Evolutionary conservation across 2,329 filamentous ascomycete genomes (phyloP).

Genomic region (Phialocephala subalpina): DNA sequence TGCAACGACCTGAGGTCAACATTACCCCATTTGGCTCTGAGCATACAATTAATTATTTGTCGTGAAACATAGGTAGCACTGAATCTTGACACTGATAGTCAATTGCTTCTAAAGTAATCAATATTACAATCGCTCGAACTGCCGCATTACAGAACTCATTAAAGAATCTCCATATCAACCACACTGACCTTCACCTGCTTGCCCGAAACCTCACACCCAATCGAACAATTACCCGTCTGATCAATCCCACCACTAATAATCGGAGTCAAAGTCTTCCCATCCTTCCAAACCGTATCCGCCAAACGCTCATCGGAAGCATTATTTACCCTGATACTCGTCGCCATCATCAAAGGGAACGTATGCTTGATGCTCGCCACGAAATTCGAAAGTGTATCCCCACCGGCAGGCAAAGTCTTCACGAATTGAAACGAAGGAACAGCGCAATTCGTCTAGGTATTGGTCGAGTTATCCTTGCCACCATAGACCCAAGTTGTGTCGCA

Average conservation of each 20-base stretch:
- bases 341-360: constrained; percentile 21
- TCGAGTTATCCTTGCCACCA: constrained; percentile 1
- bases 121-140: background rate
- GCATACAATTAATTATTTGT: no score
- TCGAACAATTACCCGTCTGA: constrained; percentile 16
- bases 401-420: constrained; percentile 11
- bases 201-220: constrained; percentile 11
- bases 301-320: constrained; percentile 8
- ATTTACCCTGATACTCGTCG: constrained; percentile 5
- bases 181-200: background rate
- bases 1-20: no score
- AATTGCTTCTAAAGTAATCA: background rate
- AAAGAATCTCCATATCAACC: constrained; percentile 19
- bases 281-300: constrained; percentile 10
- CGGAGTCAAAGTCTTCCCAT: constrained; percentile 7
- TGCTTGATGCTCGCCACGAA: constrained; percentile 15
- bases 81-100: no score
- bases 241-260: constrained; percentile 12
- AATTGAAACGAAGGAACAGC: constrained; percentile 11
- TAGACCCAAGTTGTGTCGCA: constrained; percentile 12
- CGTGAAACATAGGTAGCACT: no score
- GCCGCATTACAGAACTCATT: background rate
- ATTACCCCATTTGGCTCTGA: no score
- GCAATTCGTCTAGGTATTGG: constrained; percentile 9
- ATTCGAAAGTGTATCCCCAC: constrained; percentile 5